Evolutionary conservation across 805 yeast species (phyloP).

Genomic region (Metschnikowia kunwiensis): DNA sequence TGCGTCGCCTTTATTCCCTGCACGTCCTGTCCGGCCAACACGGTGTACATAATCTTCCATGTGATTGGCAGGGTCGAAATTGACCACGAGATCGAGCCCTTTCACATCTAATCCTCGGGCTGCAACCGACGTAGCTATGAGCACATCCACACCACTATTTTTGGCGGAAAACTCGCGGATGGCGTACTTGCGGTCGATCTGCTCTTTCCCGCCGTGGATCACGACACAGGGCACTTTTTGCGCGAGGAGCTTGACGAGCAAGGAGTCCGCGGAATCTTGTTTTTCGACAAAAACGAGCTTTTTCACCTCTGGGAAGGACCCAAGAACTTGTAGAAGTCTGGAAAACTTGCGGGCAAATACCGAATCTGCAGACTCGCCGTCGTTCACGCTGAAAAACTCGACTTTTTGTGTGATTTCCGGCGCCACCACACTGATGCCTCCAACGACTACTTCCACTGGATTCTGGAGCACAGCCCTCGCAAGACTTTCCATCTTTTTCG

Average conservation of each 20-base stretch:
- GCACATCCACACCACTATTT: constrained; percentile 54
- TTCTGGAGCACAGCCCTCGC: constrained; percentile 61
- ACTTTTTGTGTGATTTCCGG: constrained; percentile 74
- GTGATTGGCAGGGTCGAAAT: constrained; percentile 48
- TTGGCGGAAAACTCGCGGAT: constrained; percentile 60
- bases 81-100: constrained; percentile 72
- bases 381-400: constrained; percentile 50
- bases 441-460: constrained; percentile 77
- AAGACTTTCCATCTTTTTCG: constrained; percentile 69
- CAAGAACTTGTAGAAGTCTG: constrained; percentile 53
- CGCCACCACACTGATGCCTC: constrained; percentile 77
- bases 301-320: constrained; percentile 46
- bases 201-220: constrained; percentile 92
- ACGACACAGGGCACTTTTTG: constrained; percentile 60
- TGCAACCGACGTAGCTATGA: constrained; percentile 91
- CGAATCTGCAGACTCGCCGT: constrained; percentile 14
- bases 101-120: constrained; percentile 96
- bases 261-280: constrained; percentile 78
- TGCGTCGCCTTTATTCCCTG: constrained; percentile 63
- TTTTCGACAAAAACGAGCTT: constrained; percentile 82
- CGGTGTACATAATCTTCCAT: constrained; percentile 95
- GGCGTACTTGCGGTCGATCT: constrained; percentile 73
- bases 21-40: constrained; percentile 95
- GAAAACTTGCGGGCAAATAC: constrained; percentile 44
- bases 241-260: constrained; percentile 51